A percentile compares a stretch with the other conserved stretches of the same genome.
Conservation (phyloP, 768 basidiomycete species). For the Hygrophoropsis aurantiaca region DNA sequence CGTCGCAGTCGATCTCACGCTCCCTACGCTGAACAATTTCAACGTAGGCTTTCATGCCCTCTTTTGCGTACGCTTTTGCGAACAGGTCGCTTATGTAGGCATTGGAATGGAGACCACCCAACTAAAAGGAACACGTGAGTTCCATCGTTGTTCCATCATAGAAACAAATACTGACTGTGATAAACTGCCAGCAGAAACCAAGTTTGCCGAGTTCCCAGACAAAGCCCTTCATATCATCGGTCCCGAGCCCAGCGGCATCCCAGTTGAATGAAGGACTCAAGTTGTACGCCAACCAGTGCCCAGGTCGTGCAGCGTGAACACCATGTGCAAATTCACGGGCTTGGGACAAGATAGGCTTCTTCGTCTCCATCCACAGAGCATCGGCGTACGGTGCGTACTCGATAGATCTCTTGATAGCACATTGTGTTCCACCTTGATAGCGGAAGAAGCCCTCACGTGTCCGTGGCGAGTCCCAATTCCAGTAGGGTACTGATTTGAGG, state of each 20-base stretch:
- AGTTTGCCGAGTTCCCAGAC: constrained; percentile 94
- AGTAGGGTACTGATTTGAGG: constrained; percentile 73
- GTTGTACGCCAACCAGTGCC: constrained; percentile 97
- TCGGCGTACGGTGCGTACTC: constrained; percentile 95
- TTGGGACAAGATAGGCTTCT: constrained; percentile 88
- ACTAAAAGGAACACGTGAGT: constrained; percentile 43
- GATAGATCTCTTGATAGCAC: constrained; percentile 87
- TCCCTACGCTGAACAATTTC: constrained; percentile 92
- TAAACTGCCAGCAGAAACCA: constrained; percentile 99
- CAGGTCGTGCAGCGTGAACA: constrained; percentile 77
- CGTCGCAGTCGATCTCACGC: constrained; percentile 91
- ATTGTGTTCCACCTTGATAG: constrained; percentile 95
- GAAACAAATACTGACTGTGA: constrained; percentile 65
- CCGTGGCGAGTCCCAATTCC: constrained; percentile 93
- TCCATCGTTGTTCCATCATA: background rate
- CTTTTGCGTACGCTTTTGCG: constrained; percentile 82
- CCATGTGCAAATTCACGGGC: constrained; percentile 91
- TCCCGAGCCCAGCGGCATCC: constrained; percentile 88
- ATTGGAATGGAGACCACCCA: constrained; percentile 96
- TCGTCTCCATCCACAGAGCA: constrained; percentile 95
- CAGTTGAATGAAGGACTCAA: constrained; percentile 92
- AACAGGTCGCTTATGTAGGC: constrained; percentile 95
- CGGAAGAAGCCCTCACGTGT: constrained; percentile 97
- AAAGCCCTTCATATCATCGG: constrained; percentile 82
- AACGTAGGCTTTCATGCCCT: constrained; percentile 99